phyloP scores from a whole-genome alignment of 306 rosid species.

The Castanea crenata region DNA sequence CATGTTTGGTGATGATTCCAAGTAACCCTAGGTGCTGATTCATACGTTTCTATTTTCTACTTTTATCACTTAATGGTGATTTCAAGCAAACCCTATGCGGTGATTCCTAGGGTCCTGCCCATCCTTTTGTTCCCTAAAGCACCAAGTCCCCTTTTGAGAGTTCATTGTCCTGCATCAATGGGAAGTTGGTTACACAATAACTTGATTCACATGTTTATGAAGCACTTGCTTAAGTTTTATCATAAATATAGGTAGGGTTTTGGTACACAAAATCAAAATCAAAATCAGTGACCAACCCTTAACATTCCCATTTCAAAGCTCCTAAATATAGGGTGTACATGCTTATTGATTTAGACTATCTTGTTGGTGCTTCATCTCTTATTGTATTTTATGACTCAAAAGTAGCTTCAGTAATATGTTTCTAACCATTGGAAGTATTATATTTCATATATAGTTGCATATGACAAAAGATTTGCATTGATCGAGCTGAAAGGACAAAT shows the following conservation, averaged over 20 bases:
- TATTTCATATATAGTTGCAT: neutral
- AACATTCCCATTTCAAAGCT: neutral
- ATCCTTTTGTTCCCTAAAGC: too few relatives aligned
- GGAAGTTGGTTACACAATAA: neutral
- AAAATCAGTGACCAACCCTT: neutral
- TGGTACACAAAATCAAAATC: neutral
- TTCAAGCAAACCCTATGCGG: too few relatives aligned
- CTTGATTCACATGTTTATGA: neutral
- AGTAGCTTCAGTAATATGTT: neutral
- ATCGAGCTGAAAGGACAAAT: neutral
- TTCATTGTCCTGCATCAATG: neutral
- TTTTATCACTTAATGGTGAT: too few relatives aligned
- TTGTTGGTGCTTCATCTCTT: slow-evolving; percentile 1
- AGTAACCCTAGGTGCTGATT: too few relatives aligned
- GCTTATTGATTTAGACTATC: slow-evolving; percentile 16
- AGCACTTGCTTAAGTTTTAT: neutral
- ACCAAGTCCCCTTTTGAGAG: too few relatives aligned
- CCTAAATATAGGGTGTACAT: neutral
- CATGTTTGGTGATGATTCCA: too few relatives aligned
- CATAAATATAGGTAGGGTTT: neutral
- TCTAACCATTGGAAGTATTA: slow-evolving; percentile 2
- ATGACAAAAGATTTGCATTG: neutral
- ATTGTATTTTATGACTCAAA: slow-evolving; percentile 7
- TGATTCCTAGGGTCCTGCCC: too few relatives aligned
- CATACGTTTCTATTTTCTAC: too few relatives aligned